Evolutionary conservation across 495 filamentous ascomycete species (phyloP).

Genomic region (Xylaria nigripes): DNA sequence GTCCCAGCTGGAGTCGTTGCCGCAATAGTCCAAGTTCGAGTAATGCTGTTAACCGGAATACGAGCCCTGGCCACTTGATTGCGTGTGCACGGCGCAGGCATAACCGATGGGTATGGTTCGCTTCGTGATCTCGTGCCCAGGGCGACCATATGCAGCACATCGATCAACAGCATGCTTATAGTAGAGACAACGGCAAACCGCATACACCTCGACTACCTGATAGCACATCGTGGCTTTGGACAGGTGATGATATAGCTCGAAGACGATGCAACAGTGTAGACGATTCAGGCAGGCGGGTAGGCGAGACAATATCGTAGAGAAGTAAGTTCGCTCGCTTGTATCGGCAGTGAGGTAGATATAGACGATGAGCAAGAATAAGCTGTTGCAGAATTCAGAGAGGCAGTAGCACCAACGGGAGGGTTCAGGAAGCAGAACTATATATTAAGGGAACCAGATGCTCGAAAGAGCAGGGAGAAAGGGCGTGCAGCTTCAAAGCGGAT

Average conservation of each 20-base stretch:
- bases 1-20: constrained; percentile 37
- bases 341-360: constrained; percentile 12
- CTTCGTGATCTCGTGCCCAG: constrained; percentile 63
- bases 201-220: constrained; percentile 64
- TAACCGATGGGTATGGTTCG: constrained; percentile 74
- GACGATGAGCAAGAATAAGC: not conserved
- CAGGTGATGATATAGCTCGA: constrained; percentile 12
- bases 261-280: constrained; percentile 11
- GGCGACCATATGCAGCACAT: constrained; percentile 60
- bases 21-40: constrained; percentile 47
- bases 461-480: constrained; percentile 22
- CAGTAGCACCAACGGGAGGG: constrained; percentile 8
- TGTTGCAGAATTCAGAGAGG: constrained; percentile 7
- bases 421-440: constrained; percentile 15
- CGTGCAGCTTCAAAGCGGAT: constrained; percentile 23
- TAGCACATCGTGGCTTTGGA: constrained; percentile 55
- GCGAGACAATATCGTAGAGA: not conserved
- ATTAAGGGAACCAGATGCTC: constrained; percentile 19
- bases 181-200: constrained; percentile 75
- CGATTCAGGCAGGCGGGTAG: constrained; percentile 15
- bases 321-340: not conserved
- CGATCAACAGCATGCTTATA: constrained; percentile 71
- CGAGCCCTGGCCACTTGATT: constrained; percentile 18
- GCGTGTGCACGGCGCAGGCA: constrained; percentile 58
- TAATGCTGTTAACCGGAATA: constrained; percentile 27